These are phyloP conservation scores for Chytriomyces sp. DNA, from an alignment of 192 early-diverging fungal genomes.

Conservation along the genomic window DNA sequence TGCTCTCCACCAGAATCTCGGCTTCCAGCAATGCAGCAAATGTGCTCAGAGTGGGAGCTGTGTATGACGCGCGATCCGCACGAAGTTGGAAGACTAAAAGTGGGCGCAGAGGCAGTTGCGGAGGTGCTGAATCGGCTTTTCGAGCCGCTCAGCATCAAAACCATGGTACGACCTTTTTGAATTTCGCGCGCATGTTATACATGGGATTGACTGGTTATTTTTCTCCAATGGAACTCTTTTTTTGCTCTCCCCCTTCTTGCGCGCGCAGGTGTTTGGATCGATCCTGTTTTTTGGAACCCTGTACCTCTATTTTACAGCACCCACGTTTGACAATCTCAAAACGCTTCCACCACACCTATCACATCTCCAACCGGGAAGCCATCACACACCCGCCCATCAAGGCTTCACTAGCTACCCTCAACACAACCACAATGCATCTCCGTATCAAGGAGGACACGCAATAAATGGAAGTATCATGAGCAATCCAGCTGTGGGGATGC, in stretches of 20 bases:
- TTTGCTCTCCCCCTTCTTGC: not conserved
- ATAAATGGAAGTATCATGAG: not conserved
- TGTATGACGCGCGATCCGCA: conserved; percentile 67
- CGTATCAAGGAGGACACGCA: not conserved
- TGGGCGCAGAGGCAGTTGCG: conserved; percentile 82
- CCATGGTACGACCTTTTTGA: conserved; percentile 59
- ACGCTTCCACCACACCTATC: conserved; percentile 23
- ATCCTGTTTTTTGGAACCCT: conserved; percentile 34
- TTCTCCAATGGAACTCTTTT: not conserved
- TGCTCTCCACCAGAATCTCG: conserved; percentile 60
- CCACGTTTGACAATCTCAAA: conserved; percentile 27
- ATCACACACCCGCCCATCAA: not conserved
- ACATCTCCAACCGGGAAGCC: not conserved
- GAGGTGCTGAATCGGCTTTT: conserved; percentile 83
- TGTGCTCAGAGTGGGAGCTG: conserved; percentile 66
- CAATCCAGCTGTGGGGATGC: conserved; percentile 4
- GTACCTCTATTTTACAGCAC: conserved; percentile 35
- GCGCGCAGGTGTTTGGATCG: conserved; percentile 8
- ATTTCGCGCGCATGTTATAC: no score
- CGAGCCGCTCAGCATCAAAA: conserved; percentile 85
- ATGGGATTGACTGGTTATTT: no score
- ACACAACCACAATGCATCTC: not conserved
- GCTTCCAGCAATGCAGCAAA: conserved; percentile 62
- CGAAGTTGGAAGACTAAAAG: conserved; percentile 68
- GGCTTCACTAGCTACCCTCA: not conserved